Conservation (phyloP, 495 filamentous ascomycete genomes). For the Xylaria curta region DNA sequence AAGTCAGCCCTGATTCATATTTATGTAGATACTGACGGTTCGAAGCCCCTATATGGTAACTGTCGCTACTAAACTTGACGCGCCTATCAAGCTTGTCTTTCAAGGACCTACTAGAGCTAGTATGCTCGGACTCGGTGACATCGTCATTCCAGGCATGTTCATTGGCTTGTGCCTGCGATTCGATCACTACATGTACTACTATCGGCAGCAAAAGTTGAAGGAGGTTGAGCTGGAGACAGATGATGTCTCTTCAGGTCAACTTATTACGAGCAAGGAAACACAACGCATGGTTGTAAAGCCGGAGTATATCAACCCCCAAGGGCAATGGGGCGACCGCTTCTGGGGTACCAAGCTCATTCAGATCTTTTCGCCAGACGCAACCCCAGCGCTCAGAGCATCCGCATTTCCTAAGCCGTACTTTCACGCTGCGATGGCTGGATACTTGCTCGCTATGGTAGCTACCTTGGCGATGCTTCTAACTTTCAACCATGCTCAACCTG, state of each 20-base stretch:
- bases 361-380: conserved; percentile 45
- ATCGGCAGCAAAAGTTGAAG: conserved; percentile 50
- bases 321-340: conserved; percentile 83
- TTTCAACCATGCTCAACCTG: conserved; percentile 84
- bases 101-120: conserved; percentile 70
- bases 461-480: conserved; percentile 80
- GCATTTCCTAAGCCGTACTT: conserved; percentile 90
- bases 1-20: conserved; percentile 34
- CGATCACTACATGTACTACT: conserved; percentile 85
- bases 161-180: conserved; percentile 87
- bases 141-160: conserved; percentile 93
- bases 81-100: conserved; percentile 92
- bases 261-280: conserved; percentile 36
- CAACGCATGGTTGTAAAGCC: conserved; percentile 58
- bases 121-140: conserved; percentile 93
- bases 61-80: conserved; percentile 87
- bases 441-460: conserved; percentile 76
- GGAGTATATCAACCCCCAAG: conserved; percentile 62
- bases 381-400: conserved; percentile 50
- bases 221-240: conserved; percentile 44
- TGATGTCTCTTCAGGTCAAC: conserved; percentile 46
- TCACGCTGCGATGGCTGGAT: conserved; percentile 76
- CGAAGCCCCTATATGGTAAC: conserved; percentile 86
- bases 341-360: conserved; percentile 64
- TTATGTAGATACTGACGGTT: conserved; percentile 27